Evolutionary conservation across 2,329 filamentous ascomycete genomes (phyloP).

Genomic region (Fusarium vanettenii): DNA sequence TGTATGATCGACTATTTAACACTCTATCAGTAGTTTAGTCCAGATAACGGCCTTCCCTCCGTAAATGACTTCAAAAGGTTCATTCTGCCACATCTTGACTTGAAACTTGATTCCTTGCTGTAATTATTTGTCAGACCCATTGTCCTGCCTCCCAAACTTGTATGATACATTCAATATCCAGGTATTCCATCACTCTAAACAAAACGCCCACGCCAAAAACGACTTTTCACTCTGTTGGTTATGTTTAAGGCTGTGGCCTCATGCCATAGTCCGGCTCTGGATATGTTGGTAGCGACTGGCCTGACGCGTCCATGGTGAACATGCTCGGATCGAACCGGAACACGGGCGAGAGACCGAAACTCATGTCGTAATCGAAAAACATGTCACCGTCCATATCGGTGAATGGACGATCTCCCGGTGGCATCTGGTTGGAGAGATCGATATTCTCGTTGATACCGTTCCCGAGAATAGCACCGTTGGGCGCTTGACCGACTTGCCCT

Average conservation of each 20-base stretch:
- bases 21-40: neutral
- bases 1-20: neutral
- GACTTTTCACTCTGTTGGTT: neutral
- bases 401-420: constrained; percentile 33
- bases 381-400: constrained; percentile 42
- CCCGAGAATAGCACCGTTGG: constrained; percentile 10
- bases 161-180: neutral
- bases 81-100: constrained; percentile 5
- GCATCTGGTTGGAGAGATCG: constrained; percentile 31
- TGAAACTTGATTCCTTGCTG: neutral
- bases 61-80: constrained; percentile 7
- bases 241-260: constrained; percentile 17
- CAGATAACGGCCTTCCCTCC: constrained; percentile 27
- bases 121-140: neutral
- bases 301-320: constrained; percentile 41
- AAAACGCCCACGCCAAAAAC: neutral
- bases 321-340: constrained; percentile 43
- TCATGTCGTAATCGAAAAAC: constrained; percentile 46
- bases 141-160: neutral
- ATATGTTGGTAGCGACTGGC: constrained; percentile 38
- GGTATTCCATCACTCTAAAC: constrained; percentile 4
- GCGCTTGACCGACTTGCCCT: constrained; percentile 20
- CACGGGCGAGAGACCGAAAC: constrained; percentile 43
- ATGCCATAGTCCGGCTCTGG: constrained; percentile 39
- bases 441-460: constrained; percentile 29